Evolutionary conservation across 2,329 filamentous ascomycete genomes (phyloP).

Genomic region (Magnaporthales sp.): DNA sequence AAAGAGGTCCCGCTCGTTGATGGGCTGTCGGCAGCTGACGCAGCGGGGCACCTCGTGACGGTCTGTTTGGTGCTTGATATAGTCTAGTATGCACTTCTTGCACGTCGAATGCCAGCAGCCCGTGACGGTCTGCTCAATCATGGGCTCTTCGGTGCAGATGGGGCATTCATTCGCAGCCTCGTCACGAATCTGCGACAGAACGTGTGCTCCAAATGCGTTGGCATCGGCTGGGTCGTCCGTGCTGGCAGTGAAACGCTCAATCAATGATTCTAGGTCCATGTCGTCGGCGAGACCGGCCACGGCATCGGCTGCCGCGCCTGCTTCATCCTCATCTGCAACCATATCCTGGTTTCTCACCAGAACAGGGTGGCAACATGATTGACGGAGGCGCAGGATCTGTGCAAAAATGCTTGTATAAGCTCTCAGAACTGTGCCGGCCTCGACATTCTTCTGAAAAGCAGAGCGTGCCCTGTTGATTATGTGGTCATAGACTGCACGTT

Average conservation of each 20-base stretch:
- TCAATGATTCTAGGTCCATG: conserved; percentile 85
- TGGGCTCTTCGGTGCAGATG: conserved; percentile 90
- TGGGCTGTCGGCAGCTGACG: conserved; percentile 79
- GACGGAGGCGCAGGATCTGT: conserved; percentile 84
- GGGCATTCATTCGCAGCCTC: conserved; percentile 87
- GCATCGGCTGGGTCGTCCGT: conserved; percentile 54
- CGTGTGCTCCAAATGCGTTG: conserved; percentile 74
- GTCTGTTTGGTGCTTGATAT: conserved; percentile 78
- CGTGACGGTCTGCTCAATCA: conserved; percentile 89
- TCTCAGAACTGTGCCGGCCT: conserved; percentile 88
- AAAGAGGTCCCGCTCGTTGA: conserved; percentile 80
- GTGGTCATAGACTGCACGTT: conserved; percentile 87
- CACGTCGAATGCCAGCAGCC: conserved; percentile 98
- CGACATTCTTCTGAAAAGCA: conserved; percentile 77
- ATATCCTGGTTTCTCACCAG: conserved; percentile 79
- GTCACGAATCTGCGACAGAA: conserved; percentile 82
- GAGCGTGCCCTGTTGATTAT: conserved; percentile 77
- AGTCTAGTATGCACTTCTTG: conserved; percentile 84
- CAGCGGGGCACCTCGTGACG: conserved; percentile 71
- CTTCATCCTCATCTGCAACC: conserved; percentile 81
- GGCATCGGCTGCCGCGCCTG: conserved; percentile 67
- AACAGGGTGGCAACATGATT: conserved; percentile 89
- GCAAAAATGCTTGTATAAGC: conserved; percentile 96
- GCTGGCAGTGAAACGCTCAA: conserved; percentile 70
- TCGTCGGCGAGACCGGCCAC: conserved; percentile 81